phyloP scores from a whole-genome alignment of 345 rosid genomes.

The Hypericum perforatum region DNA sequence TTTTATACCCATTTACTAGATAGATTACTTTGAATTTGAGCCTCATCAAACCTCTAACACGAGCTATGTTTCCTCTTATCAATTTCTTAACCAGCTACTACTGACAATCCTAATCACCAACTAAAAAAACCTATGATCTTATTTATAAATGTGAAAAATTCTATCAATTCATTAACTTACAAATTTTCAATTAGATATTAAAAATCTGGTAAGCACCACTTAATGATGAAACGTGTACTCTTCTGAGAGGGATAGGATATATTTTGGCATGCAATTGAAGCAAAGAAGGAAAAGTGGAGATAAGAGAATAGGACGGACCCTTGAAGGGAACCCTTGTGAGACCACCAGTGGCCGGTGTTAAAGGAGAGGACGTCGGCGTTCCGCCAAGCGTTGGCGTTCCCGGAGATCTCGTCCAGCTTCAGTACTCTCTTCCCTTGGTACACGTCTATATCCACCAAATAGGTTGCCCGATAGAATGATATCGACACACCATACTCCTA shows the following conservation, averaged over 20 bases:
- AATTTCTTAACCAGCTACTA: too few relatives aligned
- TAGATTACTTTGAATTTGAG: too few relatives aligned
- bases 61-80: background rate
- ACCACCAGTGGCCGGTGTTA: conserved; percentile 99
- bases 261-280: background rate
- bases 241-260: too few relatives aligned
- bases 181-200: too few relatives aligned
- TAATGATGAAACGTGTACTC: too few relatives aligned
- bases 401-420: conserved; percentile 53
- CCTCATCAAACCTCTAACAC: background rate
- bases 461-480: conserved; percentile 69
- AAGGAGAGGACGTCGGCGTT: conserved; percentile 59
- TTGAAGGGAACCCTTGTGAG: conserved; percentile 60
- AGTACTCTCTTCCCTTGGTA: conserved; percentile 65
- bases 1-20: too few relatives aligned
- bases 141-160: too few relatives aligned
- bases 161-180: too few relatives aligned
- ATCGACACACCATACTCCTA: conserved; percentile 69
- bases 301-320: conserved; percentile 31
- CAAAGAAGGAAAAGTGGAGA: background rate
- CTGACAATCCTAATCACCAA: too few relatives aligned
- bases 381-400: conserved; percentile 62
- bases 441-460: conserved; percentile 72
- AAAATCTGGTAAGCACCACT: too few relatives aligned
- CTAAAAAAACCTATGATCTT: too few relatives aligned